Conservation (phyloP, 176 grass and related monocot species). For the Eragrostis curvula region DNA sequence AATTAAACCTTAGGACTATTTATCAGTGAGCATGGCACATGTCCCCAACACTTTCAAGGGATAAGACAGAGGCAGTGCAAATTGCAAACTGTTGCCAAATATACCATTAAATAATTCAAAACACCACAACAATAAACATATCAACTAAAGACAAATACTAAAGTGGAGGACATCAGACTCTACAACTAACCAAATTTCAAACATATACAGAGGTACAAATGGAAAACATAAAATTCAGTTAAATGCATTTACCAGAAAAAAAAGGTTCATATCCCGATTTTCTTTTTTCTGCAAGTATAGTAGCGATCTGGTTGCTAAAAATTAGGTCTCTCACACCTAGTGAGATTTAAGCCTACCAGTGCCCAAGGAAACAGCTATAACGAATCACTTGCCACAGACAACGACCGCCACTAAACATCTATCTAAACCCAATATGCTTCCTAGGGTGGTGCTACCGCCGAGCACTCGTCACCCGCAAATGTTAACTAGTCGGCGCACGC, state of each 20-base stretch:
- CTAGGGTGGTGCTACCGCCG: not conserved
- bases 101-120: not conserved
- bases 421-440: not conserved
- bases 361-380: not conserved
- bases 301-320: not conserved
- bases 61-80: not conserved
- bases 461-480: not conserved
- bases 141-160: not conserved
- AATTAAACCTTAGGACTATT: not conserved
- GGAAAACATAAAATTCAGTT: not conserved
- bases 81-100: not conserved
- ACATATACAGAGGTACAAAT: not conserved
- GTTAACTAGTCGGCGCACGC: too few species aligned
- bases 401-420: not conserved
- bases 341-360: not conserved
- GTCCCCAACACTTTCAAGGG: not conserved
- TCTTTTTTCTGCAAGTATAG: too few species aligned
- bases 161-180: not conserved
- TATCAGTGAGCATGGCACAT: not conserved
- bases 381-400: not conserved
- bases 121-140: not conserved
- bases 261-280: too few species aligned
- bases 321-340: not conserved
- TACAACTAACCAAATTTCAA: not conserved
- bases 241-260: not conserved